These are phyloP conservation scores for Mentha longifolia DNA, from an alignment of 257 asterid species.

Conservation along the genomic window DNA sequence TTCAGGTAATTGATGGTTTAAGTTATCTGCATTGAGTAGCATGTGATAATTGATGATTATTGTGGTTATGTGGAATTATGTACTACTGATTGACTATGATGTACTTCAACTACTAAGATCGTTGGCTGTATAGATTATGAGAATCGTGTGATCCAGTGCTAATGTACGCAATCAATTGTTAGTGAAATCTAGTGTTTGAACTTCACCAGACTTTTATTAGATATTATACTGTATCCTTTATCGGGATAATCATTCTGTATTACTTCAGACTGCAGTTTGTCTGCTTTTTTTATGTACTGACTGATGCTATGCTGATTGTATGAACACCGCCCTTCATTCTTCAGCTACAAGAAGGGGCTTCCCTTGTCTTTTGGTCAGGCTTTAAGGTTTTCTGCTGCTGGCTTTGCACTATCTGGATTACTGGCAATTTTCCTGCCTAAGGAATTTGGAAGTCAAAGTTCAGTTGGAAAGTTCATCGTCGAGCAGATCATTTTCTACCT, in stretches of 20 bases:
- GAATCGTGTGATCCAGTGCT: not conserved
- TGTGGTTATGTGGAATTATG: slow-evolving; percentile 9
- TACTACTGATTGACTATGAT: not conserved
- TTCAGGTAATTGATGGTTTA: slow-evolving; percentile 63
- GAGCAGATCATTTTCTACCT: slow-evolving; percentile 68
- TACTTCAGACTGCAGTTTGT: not conserved
- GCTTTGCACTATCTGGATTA: slow-evolving; percentile 56
- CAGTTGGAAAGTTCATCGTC: slow-evolving; percentile 48
- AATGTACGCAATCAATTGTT: not conserved
- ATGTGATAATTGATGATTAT: slow-evolving; percentile 6
- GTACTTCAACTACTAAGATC: slow-evolving; percentile 4
- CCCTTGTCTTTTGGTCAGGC: slow-evolving; percentile 65
- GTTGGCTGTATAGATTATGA: not conserved
- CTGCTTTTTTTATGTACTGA: slow-evolving; percentile 33
- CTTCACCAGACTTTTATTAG: slow-evolving; percentile 15
- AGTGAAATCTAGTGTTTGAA: slow-evolving; percentile 16
- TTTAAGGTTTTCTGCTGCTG: slow-evolving; percentile 62
- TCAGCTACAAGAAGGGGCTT: slow-evolving; percentile 88
- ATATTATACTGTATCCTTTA: slow-evolving; percentile 15
- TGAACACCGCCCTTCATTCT: slow-evolving; percentile 91
- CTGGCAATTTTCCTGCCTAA: slow-evolving; percentile 52
- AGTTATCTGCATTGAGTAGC: slow-evolving; percentile 7
- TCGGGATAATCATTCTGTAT: slow-evolving; percentile 20
- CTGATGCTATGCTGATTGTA: slow-evolving; percentile 25
- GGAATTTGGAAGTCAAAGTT: slow-evolving; percentile 51